These are phyloP conservation scores for Eucalyptus erythrocorys DNA, from an alignment of 345 rosid species.

Conservation along the genomic window DNA sequence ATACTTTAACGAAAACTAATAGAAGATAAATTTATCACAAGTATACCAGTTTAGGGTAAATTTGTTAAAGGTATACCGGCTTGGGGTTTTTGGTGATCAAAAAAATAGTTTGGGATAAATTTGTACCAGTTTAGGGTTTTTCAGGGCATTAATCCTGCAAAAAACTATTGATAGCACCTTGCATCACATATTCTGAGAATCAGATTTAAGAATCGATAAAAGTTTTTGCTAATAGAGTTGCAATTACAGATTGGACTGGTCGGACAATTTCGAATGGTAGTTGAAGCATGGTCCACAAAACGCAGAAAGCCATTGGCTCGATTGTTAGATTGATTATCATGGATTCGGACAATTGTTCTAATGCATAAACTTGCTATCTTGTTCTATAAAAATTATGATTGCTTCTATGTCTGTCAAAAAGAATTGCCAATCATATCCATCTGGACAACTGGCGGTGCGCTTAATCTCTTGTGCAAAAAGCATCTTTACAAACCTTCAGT, in stretches of 20 bases:
- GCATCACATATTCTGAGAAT: not conserved
- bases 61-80: too few relatives aligned
- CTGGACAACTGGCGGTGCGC: not conserved
- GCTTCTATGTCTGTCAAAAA: not conserved
- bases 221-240: not conserved
- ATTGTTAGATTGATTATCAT: not conserved
- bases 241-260: not conserved
- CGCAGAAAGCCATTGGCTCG: not conserved
- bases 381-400: not conserved
- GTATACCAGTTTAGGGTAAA: too few relatives aligned
- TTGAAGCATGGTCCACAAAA: not conserved
- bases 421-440: not conserved
- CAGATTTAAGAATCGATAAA: not conserved
- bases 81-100: too few relatives aligned
- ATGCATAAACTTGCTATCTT: not conserved
- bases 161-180: not conserved
- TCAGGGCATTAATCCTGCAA: too few relatives aligned
- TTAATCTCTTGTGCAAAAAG: not conserved
- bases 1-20: too few relatives aligned
- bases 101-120: too few relatives aligned
- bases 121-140: too few relatives aligned
- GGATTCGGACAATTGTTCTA: not conserved
- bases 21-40: too few relatives aligned
- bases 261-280: not conserved
- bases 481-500: conserved; percentile 47